A percentile compares a stretch with the other conserved stretches of the same genome.
These are phyloP conservation scores for Leucocoprinus leucothites DNA, from an alignment of 768 basidiomycete genomes.

Conservation along the genomic window DNA sequence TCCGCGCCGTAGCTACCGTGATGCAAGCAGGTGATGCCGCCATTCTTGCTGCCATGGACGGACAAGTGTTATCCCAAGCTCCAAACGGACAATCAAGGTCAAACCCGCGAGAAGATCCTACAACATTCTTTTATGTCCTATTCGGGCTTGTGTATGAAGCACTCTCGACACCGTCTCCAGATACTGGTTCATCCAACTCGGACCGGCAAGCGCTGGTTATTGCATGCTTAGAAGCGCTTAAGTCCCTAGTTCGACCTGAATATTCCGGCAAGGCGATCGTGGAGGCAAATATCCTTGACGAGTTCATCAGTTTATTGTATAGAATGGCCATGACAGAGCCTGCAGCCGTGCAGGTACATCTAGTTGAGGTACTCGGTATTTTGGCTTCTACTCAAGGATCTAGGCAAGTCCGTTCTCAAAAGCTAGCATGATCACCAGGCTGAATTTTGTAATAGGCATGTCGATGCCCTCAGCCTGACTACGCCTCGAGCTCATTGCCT, in stretches of 20 bases:
- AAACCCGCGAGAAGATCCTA: slow-evolving; percentile 53
- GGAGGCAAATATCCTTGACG: slow-evolving; percentile 83
- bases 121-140: slow-evolving; percentile 80
- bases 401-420: slow-evolving; percentile 12
- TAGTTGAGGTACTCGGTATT: slow-evolving; percentile 64
- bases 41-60: slow-evolving; percentile 81
- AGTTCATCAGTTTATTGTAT: slow-evolving; percentile 85
- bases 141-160: slow-evolving; percentile 96
- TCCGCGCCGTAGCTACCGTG: slow-evolving; percentile 80
- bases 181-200: slow-evolving; percentile 43
- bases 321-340: slow-evolving; percentile 88
- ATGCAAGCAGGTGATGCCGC: slow-evolving; percentile 70
- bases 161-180: slow-evolving; percentile 61
- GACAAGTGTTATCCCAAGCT: slow-evolving; percentile 40
- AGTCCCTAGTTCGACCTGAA: slow-evolving; percentile 74
- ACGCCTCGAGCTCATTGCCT: slow-evolving; percentile 66
- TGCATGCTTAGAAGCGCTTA: slow-evolving; percentile 72
- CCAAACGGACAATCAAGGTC: slow-evolving; percentile 23
- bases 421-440: not conserved
- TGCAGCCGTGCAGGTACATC: slow-evolving; percentile 63
- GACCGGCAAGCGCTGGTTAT: slow-evolving; percentile 46
- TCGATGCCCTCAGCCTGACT: slow-evolving; percentile 38
- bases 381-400: slow-evolving; percentile 48
- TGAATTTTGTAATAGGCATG: slow-evolving; percentile 17
- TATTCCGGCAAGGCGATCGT: slow-evolving; percentile 80